phyloP scores from a whole-genome alignment of 768 basidiomycete genomes.

The Obba rivulosa region DNA sequence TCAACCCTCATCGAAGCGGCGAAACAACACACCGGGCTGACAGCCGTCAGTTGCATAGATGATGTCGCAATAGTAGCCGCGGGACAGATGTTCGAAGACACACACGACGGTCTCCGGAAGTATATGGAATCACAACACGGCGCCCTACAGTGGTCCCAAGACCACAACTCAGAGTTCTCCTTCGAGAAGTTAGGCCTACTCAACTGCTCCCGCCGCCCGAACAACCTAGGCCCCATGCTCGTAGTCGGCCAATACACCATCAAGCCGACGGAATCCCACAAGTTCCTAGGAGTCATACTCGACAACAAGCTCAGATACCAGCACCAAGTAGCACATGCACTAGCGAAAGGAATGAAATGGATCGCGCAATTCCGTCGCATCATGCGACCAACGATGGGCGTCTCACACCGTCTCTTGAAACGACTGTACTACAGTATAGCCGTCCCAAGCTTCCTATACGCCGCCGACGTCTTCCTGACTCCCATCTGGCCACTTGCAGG shows the following conservation, averaged over 20 bases:
- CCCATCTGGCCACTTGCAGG: conserved; percentile 2
- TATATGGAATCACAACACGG: conserved; percentile 17
- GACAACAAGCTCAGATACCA: conserved; percentile 26
- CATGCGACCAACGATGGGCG: conserved; percentile 16
- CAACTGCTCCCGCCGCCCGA: background rate
- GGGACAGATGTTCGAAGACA: conserved; percentile 4
- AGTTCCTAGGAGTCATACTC: conserved; percentile 28
- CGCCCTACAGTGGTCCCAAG: conserved; percentile 20
- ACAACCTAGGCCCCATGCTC: conserved; percentile 3
- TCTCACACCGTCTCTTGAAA: conserved; percentile 10
- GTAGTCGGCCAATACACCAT: conserved; percentile 13
- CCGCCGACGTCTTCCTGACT: conserved; percentile 4
- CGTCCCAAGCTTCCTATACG: conserved; percentile 29
- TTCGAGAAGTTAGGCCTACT: too few relatives aligned
- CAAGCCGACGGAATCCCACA: conserved; percentile 11
- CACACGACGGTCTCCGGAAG: conserved; percentile 1
- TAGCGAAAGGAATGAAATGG: conserved; percentile 20
- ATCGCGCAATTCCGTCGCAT: conserved; percentile 17
- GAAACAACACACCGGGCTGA: background rate
- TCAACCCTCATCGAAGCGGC: conserved; percentile 12
- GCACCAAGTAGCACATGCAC: conserved; percentile 10
- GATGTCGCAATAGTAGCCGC: conserved; percentile 9
- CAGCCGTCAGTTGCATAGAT: too few relatives aligned
- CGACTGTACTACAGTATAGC: conserved; percentile 23
- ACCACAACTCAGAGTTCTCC: too few relatives aligned